phyloP scores from a whole-genome alignment of 2,329 filamentous ascomycete genomes.

The Ascochyta pisi region DNA sequence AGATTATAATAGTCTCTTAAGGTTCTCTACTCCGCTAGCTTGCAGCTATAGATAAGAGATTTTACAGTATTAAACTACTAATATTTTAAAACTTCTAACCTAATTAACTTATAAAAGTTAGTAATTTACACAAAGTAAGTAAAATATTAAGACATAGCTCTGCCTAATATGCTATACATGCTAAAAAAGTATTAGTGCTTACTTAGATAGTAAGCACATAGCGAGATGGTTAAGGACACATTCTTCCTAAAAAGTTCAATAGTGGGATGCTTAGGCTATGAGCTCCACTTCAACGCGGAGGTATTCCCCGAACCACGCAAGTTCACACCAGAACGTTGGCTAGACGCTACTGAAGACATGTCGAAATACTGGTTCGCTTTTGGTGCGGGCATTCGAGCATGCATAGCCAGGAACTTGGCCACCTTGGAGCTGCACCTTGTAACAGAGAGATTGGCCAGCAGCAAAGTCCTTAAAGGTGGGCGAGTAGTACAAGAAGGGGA shows the following conservation, averaged over 20 bases:
- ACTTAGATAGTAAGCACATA: too few species aligned
- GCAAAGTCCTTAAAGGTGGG: constrained; percentile 55
- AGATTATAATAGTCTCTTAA: too few species aligned
- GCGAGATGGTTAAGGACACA: too few species aligned
- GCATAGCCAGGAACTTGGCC: constrained; percentile 42
- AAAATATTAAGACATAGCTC: too few species aligned
- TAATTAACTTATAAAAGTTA: too few species aligned
- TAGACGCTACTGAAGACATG: constrained; percentile 33
- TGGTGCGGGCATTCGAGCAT: constrained; percentile 39
- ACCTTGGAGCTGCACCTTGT: constrained; percentile 37
- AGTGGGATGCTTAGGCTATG: constrained; percentile 40
- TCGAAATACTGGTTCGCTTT: constrained; percentile 45
- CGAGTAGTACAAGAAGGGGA: constrained; percentile 46
- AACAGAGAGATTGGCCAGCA: constrained; percentile 52
- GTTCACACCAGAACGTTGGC: constrained; percentile 46
- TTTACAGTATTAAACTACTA: too few species aligned
- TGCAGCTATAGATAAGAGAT: too few species aligned
- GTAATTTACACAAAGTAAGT: too few species aligned
- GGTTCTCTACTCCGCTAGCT: too few species aligned
- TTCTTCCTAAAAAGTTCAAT: constrained; percentile 33
- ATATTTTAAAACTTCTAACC: too few species aligned
- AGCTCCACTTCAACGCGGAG: constrained; percentile 33
- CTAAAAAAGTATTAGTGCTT: too few species aligned
- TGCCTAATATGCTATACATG: too few species aligned
- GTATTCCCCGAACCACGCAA: constrained; percentile 26